These are phyloP conservation scores for Penicillium nucicola DNA, from an alignment of 495 filamentous ascomycete species.

Conservation along the genomic window DNA sequence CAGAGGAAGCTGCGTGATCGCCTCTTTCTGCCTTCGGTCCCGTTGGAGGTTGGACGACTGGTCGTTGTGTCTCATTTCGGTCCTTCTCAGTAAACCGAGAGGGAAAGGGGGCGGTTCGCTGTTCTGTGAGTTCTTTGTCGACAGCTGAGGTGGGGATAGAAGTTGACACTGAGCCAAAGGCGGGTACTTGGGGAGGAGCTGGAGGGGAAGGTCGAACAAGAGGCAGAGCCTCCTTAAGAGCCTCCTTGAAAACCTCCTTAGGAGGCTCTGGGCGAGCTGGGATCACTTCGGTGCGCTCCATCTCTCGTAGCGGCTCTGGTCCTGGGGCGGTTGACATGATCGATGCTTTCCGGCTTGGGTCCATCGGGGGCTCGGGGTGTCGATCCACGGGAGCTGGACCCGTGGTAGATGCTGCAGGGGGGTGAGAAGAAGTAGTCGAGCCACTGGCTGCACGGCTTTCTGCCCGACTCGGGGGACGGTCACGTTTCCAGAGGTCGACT, in stretches of 20 bases:
- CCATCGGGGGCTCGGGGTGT: constrained; percentile 18
- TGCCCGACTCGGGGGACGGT: constrained; percentile 39
- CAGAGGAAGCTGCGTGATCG: constrained; percentile 15
- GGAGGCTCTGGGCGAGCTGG: constrained; percentile 35
- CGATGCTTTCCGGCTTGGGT: constrained; percentile 40
- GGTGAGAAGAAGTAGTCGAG: constrained; percentile 20
- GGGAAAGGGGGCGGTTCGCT: constrained; percentile 31
- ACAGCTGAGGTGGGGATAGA: constrained; percentile 26
- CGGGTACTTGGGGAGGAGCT: constrained; percentile 76
- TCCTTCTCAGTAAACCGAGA: constrained; percentile 33
- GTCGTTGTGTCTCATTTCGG: constrained; percentile 17
- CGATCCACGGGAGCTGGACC: constrained; percentile 8
- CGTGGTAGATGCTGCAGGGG: constrained; percentile 10
- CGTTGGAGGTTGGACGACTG: constrained; percentile 34
- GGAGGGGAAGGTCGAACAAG: constrained; percentile 61
- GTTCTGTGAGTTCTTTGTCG: constrained; percentile 37
- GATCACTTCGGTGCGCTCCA: constrained; percentile 36
- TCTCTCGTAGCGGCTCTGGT: constrained; percentile 39
- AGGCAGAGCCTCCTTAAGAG: constrained; percentile 35
- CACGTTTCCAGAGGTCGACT: constrained; percentile 52
- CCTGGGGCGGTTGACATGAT: constrained; percentile 18
- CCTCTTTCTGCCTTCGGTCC: constrained; percentile 39
- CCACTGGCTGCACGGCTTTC: constrained; percentile 39
- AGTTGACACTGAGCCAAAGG: constrained; percentile 62
- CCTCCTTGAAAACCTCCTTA: constrained; percentile 47